Evolutionary conservation across 768 basidiomycete species (phyloP), one percentile per base, ranked within the genome.

Genomic region (Chalciporus chontae): DNA sequence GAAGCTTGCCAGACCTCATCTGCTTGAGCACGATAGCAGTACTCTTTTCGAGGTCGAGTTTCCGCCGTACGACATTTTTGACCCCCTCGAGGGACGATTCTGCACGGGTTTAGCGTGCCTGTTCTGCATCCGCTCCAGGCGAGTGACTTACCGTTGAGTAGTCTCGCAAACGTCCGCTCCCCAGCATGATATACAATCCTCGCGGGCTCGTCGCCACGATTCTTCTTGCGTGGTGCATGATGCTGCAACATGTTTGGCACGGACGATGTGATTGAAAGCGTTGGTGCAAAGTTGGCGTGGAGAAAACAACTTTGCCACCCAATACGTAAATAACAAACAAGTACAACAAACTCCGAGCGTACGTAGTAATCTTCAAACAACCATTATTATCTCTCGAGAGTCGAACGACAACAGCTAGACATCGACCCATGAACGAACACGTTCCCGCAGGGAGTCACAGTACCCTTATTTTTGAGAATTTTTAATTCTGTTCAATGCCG

Each of bases 41-140:
- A 40, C 72, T 68, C 0, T 63, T 49, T 17, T 69, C 53, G 2
- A 90, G 69, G 3, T 72, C 71, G 17, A 91, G 72, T 66, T 90
- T 91, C 52, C 69, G 76, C 40, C 80, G 73, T 23, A 87, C 81
- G 5, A 79, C 75, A 24, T 73, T 64, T 21, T 21, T 21, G 4
- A 21, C 21, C 21, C 4, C 21, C 21, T 21, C 21, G 21, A 21
- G 21, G 21, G 84, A 81, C 17, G 73, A 67, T 56, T 89, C 88
- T 90, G 58, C 42, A n/a, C 7, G 34, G 15, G 34, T 15, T 36
- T 36, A 9, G n/a, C 31, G 4, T 31, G 34, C 5, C 7, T 36
- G n/a, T 36, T 36, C 34, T 31, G 29, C 29, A 31, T 31, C 29
- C 29, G 29, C 13, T 31, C 29, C 13, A 31, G 10, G 13, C 13